These are phyloP conservation scores for Pisolithus thermaeus DNA, from an alignment of 1,284 basidiomycete species.

Conservation along the genomic window DNA sequence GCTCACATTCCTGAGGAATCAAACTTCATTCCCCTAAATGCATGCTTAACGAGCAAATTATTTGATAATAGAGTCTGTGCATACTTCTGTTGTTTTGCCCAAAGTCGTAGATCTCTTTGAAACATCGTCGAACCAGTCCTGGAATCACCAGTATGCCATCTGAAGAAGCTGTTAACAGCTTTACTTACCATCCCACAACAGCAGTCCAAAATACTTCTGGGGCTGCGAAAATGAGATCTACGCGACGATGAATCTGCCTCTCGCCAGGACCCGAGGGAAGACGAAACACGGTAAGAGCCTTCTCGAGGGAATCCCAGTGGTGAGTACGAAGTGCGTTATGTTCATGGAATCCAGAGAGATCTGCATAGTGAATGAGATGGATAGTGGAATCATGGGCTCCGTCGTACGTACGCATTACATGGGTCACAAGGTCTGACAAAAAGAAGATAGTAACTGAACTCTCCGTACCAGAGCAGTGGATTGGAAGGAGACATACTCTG, in stretches of 20 bases:
- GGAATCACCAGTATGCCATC: constrained; percentile 1
- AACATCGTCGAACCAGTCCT: constrained; percentile 83
- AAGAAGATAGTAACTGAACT: neutral
- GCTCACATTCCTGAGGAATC: constrained; percentile 73
- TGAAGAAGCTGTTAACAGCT: neutral
- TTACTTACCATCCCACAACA: constrained; percentile 65
- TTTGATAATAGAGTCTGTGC: constrained; percentile 4
- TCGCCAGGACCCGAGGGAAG: constrained; percentile 37
- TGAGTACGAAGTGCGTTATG: constrained; percentile 48
- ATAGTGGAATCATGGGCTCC: neutral
- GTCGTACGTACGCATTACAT: constrained; percentile 55
- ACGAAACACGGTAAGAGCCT: constrained; percentile 62
- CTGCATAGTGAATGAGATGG: constrained; percentile 21
- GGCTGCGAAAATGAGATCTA: constrained; percentile 71
- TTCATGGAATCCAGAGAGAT: constrained; percentile 52
- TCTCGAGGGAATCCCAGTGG: constrained; percentile 65
- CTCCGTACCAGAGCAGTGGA: neutral
- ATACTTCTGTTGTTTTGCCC: constrained; percentile 61
- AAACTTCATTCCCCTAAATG: constrained; percentile 64
- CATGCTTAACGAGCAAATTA: constrained; percentile 7
- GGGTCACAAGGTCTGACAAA: constrained; percentile 51
- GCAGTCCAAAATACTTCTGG: constrained; percentile 73
- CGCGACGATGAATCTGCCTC: constrained; percentile 45
- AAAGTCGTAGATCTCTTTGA: constrained; percentile 68
- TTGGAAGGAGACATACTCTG: constrained; percentile 34